These are phyloP conservation scores for Lipomyces sp. DNA, from an alignment of 805 yeast genomes.

Conservation along the genomic window DNA sequence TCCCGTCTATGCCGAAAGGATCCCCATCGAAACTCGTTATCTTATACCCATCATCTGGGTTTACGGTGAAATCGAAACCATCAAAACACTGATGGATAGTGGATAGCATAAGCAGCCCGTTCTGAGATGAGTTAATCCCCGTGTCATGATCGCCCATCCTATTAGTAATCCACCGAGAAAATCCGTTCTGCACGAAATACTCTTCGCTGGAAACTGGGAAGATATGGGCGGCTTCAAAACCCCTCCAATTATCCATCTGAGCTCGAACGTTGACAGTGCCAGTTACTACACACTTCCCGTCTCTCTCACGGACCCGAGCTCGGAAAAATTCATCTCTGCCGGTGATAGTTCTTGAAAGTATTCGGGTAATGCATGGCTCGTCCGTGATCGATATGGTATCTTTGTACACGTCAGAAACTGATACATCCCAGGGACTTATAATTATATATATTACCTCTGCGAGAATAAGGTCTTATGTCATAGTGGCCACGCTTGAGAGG, in stretches of 20 bases:
- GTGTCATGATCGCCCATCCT: not conserved
- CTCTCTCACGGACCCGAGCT: not conserved
- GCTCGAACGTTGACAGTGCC: not conserved
- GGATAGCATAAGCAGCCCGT: slow-evolving; percentile 1
- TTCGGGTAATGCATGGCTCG: not conserved
- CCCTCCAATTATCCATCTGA: not conserved
- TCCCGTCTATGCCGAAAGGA: not conserved
- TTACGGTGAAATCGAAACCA: not conserved
- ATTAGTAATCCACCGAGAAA: not conserved
- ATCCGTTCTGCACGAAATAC: not conserved
- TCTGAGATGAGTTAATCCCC: not conserved
- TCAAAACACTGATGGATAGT: not conserved
- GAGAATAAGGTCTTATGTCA: too few species aligned
- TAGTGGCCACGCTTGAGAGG: too few species aligned
- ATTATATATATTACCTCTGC: too few species aligned
- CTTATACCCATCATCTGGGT: slow-evolving; percentile 2
- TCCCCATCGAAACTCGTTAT: not conserved
- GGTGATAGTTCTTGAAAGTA: not conserved
- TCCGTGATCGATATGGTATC: not conserved
- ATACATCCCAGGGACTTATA: too few species aligned
- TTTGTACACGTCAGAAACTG: not conserved
- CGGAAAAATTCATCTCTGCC: not conserved
- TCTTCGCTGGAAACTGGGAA: not conserved
- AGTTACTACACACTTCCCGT: not conserved
- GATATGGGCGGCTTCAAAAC: slow-evolving; percentile 1